Percentiles rank a stretch among this genome's conserved stretches.
These are phyloP conservation scores for Annulohypoxylon nitens DNA, from an alignment of 495 filamentous ascomycete species.

Conservation along the genomic window DNA sequence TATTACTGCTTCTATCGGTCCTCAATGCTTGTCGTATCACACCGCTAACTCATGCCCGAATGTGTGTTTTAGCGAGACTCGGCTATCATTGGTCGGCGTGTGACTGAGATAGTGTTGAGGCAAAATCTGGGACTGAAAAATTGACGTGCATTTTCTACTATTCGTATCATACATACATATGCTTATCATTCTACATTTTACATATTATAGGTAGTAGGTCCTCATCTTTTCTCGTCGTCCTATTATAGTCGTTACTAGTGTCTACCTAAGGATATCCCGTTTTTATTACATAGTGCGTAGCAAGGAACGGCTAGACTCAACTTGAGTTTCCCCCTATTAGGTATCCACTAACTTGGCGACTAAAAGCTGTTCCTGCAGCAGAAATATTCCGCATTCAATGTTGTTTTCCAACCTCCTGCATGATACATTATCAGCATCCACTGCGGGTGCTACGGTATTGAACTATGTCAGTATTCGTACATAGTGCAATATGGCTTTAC, in stretches of 20 bases:
- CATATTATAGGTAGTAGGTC: conserved; percentile 8
- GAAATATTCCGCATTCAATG: conserved; percentile 27
- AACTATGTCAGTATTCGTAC: no score
- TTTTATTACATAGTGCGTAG: not conserved
- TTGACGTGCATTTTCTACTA: conserved; percentile 3
- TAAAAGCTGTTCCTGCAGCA: conserved; percentile 45
- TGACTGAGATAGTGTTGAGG: conserved; percentile 28
- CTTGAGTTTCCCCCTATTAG: no score
- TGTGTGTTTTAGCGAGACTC: conserved; percentile 16
- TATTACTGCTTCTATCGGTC: conserved; percentile 8
- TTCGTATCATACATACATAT: not conserved
- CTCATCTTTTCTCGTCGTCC: not conserved
- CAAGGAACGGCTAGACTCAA: not conserved
- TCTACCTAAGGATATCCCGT: not conserved
- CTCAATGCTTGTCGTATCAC: conserved; percentile 43
- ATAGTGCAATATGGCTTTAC: no score
- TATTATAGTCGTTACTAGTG: conserved; percentile 29
- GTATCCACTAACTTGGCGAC: conserved; percentile 7
- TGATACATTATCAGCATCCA: conserved; percentile 47
- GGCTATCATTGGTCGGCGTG: conserved; percentile 21
- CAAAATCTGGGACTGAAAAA: conserved; percentile 17
- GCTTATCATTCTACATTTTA: conserved; percentile 6
- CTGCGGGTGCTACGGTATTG: conserved; percentile 26
- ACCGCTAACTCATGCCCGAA: conserved; percentile 41
- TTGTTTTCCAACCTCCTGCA: conserved; percentile 42